These are phyloP conservation scores for Cadophora malorum DNA, from an alignment of 2,329 filamentous ascomycete species.

Conservation along the genomic window DNA sequence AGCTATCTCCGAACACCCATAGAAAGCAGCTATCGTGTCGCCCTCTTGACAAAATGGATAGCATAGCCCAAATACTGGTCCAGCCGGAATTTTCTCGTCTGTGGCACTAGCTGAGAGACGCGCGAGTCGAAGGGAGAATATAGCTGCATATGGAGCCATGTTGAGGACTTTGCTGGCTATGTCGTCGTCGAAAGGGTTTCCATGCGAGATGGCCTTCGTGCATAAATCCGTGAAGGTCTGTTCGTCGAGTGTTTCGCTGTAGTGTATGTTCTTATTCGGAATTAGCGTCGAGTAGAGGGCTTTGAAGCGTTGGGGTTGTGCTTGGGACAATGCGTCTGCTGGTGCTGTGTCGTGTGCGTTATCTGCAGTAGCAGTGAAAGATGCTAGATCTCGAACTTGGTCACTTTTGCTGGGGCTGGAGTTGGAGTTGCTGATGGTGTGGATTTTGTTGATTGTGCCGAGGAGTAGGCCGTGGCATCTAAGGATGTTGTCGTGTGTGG, in stretches of 20 bases:
- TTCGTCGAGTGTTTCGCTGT: not conserved
- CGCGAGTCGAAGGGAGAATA: not conserved
- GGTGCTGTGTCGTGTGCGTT: not conserved
- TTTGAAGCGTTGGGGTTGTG: not conserved
- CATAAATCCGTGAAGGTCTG: not conserved
- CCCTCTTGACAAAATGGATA: constrained; percentile 8
- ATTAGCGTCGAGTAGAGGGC: not conserved
- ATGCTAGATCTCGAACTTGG: not conserved
- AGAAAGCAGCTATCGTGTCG: not conserved
- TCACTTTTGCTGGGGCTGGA: not conserved
- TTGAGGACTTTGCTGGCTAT: not conserved
- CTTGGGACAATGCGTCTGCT: not conserved
- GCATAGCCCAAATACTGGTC: not conserved
- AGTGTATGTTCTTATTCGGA: not conserved
- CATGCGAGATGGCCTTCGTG: not conserved
- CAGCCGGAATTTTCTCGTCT: not conserved
- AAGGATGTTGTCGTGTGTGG: not conserved
- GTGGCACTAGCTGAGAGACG: not conserved
- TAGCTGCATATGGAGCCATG: not conserved
- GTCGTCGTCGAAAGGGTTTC: not conserved
- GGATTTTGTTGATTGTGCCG: not conserved
- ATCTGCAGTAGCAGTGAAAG: not conserved
- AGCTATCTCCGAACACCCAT: not conserved
- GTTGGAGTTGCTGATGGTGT: not conserved
- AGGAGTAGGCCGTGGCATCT: not conserved